Evolutionary conservation across 805 yeast species (phyloP), one percentile per base, ranked within the genome.

Genomic region (Metschnikowia gruessii): DNA sequence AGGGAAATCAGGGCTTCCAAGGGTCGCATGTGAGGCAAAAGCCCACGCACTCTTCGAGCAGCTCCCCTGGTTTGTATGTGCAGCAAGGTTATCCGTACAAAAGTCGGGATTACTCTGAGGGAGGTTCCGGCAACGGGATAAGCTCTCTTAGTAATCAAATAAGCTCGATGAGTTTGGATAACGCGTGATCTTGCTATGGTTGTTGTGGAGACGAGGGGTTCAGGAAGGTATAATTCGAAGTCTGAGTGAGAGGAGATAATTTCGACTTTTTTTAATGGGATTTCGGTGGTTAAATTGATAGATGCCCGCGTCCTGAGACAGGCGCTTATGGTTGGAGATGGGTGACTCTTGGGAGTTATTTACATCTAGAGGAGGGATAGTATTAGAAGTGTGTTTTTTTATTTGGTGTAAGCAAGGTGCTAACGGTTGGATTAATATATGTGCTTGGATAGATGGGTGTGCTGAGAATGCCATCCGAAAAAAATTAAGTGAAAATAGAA

Each of bases 71-170:
- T 22, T 21, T 46, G 42, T 50, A 50, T 50, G 42, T 28, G 42
- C 47, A 46, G 37, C 40, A 44, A 24, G 51, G 45, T 13, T 44
- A 30, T 32, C 45, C 45, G 16, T 40, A 47, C 37, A 53, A 52
- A 26, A 51, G 50, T n/a, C 31, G 45, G 11, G 43, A 52, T 12
- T 49, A 48, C 26, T 51, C 30, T 2, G 45, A 36, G 4, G 41
- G 35, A 3, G 29, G 33, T 19, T 12, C 37, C 10, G 15, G 36
- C 37, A 34, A 16, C 16, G 40, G 43, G 10, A 13, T 45, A 11
- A 40, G 24, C 35, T 49, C 50, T 52, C 54, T 42, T 58, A 57
- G 65, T 32, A 61, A 54, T 46, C 72, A 68, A 42, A 61, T 69
- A 49, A 65, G 65, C 50, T 61, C 71, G 24, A 51, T 53, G 53